Conservation (phyloP, 345 rosid genomes). For the Populus nigra region DNA sequence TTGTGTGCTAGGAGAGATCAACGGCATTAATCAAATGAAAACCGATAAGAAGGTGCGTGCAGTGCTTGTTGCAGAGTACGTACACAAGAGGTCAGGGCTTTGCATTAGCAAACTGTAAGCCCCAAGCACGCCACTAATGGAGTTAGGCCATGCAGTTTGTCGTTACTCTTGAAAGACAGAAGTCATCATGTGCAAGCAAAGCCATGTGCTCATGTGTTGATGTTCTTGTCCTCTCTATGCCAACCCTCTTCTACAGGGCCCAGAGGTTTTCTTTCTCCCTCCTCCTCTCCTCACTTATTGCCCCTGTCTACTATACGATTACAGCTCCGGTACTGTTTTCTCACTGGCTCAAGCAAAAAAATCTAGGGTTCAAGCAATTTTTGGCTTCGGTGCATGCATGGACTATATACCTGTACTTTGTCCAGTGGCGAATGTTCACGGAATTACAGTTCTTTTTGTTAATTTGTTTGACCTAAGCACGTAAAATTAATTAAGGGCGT, state of each 20-base stretch:
- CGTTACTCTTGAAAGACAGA: slow-evolving; percentile 2
- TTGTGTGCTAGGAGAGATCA: neutral
- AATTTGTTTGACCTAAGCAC: neutral
- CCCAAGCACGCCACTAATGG: neutral
- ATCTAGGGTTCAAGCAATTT: neutral
- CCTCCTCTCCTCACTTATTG: neutral
- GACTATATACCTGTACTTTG: neutral
- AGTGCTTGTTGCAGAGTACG: neutral
- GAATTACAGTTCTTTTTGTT: neutral
- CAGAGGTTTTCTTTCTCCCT: neutral
- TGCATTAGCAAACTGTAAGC: neutral
- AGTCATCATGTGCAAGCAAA: slow-evolving; percentile 46
- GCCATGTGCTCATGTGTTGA: slow-evolving; percentile 54
- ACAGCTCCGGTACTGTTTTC: neutral
- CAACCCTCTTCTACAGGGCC: slow-evolving; percentile 22
- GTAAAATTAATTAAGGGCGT: neutral
- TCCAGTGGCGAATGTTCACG: neutral
- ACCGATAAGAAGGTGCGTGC: neutral
- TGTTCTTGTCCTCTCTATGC: slow-evolving; percentile 29
- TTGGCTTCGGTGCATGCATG: slow-evolving; percentile 6
- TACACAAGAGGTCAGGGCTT: neutral
- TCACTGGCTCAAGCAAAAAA: too few species aligned
- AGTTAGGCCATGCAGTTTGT: slow-evolving; percentile 7
- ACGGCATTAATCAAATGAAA: neutral
- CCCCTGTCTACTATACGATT: neutral